phyloP scores from a whole-genome alignment of 2,329 filamentous ascomycete species.

The Colletotrichum trifolii region DNA sequence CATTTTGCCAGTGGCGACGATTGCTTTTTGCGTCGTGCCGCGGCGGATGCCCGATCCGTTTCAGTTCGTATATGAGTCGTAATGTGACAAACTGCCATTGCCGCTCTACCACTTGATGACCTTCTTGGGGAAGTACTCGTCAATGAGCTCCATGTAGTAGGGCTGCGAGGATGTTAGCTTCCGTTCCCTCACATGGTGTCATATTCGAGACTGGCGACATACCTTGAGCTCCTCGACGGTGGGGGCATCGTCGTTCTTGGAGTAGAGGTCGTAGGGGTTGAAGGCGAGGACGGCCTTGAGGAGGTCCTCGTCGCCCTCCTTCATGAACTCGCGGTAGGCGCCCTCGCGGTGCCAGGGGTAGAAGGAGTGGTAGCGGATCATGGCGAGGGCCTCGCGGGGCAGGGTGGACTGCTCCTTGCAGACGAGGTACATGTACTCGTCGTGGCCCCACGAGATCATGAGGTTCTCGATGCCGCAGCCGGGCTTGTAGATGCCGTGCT shows the following conservation, averaged over 20 bases:
- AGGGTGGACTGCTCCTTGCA: slow-evolving; percentile 84
- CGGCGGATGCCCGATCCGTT: slow-evolving; percentile 18
- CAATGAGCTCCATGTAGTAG: slow-evolving; percentile 56
- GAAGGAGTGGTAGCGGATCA: slow-evolving; percentile 94
- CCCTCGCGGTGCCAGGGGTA: slow-evolving; percentile 90
- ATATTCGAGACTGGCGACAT: neutral
- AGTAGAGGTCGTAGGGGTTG: slow-evolving; percentile 92
- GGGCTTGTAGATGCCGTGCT: slow-evolving; percentile 82
- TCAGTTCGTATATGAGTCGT: slow-evolving; percentile 26
- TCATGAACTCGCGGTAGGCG: slow-evolving; percentile 86
- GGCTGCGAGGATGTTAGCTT: slow-evolving; percentile 40
- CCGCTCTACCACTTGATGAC: slow-evolving; percentile 50
- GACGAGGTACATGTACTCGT: slow-evolving; percentile 89
- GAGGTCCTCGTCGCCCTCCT: slow-evolving; percentile 83
- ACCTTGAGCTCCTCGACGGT: slow-evolving; percentile 78
- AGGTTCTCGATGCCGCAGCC: slow-evolving; percentile 87
- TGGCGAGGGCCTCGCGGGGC: slow-evolving; percentile 84
- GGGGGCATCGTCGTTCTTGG: slow-evolving; percentile 87
- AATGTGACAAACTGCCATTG: slow-evolving; percentile 13
- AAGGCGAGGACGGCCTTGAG: slow-evolving; percentile 85
- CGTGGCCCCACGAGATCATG: slow-evolving; percentile 91
- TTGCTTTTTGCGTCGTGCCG: neutral
- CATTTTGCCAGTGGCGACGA: slow-evolving; percentile 10
- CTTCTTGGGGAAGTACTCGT: slow-evolving; percentile 55
- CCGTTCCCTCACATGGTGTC: neutral